phyloP scores from a whole-genome alignment of 78 protist genomes.

The Chrysochromulina tobinii region DNA sequence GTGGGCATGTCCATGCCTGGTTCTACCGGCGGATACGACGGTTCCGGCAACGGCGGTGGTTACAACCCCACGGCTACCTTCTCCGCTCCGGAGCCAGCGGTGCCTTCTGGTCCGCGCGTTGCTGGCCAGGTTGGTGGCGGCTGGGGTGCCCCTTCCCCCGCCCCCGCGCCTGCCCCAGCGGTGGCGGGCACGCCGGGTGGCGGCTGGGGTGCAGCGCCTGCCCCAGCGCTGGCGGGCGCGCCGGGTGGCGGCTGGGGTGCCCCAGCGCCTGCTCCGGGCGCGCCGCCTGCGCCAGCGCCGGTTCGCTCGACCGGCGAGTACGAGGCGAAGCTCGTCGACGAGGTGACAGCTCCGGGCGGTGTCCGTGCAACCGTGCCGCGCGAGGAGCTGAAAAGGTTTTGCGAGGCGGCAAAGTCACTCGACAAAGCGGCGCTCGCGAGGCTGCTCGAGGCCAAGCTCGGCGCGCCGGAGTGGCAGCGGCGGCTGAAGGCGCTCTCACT shows the following conservation, averaged over 20 bases:
- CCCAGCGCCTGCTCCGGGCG: background rate
- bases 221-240: background rate
- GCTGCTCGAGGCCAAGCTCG: background rate
- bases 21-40: background rate
- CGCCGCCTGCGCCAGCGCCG: background rate
- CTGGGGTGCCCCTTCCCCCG: background rate
- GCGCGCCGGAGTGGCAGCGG: constrained; percentile 12
- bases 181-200: background rate
- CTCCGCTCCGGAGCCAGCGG: too few species aligned
- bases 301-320: background rate
- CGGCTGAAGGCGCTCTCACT: constrained; percentile 7
- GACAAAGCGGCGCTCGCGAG: background rate
- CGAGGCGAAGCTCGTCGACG: constrained; percentile 11
- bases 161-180: background rate
- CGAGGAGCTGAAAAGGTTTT: background rate
- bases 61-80: too few species aligned
- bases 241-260: constrained; percentile 10
- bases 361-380: constrained; percentile 4
- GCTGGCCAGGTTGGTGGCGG: background rate
- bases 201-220: background rate
- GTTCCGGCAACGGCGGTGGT: background rate
- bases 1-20: too few species aligned
- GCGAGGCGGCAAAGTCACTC: background rate
- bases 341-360: constrained; percentile 18
- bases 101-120: too few species aligned